phyloP scores from a whole-genome alignment of 257 asterid genomes.

The Ajuga chamaepitys region DNA sequence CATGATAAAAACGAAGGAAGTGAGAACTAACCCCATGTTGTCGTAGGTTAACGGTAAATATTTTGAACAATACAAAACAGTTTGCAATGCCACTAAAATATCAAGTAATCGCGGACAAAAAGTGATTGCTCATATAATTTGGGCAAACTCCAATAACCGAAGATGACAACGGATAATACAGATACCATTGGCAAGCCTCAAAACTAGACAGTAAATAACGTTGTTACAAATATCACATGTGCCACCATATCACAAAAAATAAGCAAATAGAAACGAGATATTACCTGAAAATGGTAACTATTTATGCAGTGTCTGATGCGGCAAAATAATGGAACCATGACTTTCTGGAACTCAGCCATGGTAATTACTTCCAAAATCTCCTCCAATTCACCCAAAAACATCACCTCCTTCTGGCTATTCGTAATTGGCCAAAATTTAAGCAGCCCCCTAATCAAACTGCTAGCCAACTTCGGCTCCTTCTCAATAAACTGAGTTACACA shows the following conservation, averaged over 20 bases:
- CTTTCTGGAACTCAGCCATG: conserved; percentile 64
- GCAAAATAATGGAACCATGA: conserved; percentile 71
- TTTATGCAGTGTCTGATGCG: conserved; percentile 63
- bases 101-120: not conserved
- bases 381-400: conserved; percentile 84
- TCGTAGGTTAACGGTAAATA: not conserved
- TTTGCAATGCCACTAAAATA: not conserved
- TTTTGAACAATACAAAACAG: not conserved
- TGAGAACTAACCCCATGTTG: not conserved
- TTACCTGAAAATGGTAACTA: conserved; percentile 84
- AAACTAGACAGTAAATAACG: not conserved
- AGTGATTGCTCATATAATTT: not conserved
- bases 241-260: conserved; percentile 8
- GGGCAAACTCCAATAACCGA: not conserved
- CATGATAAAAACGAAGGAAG: not conserved
- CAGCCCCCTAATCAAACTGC: conserved; percentile 55
- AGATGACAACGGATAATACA: too few species aligned
- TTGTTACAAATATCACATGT: not conserved
- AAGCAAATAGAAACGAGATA: not conserved
- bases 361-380: conserved; percentile 67
- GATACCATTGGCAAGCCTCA: not conserved
- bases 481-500: conserved; percentile 68
- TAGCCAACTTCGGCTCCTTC: conserved; percentile 78
- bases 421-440: conserved; percentile 86
- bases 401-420: conserved; percentile 79